Conservation (phyloP, 495 filamentous ascomycete species). For the Podospora pseudoanserina region DNA sequence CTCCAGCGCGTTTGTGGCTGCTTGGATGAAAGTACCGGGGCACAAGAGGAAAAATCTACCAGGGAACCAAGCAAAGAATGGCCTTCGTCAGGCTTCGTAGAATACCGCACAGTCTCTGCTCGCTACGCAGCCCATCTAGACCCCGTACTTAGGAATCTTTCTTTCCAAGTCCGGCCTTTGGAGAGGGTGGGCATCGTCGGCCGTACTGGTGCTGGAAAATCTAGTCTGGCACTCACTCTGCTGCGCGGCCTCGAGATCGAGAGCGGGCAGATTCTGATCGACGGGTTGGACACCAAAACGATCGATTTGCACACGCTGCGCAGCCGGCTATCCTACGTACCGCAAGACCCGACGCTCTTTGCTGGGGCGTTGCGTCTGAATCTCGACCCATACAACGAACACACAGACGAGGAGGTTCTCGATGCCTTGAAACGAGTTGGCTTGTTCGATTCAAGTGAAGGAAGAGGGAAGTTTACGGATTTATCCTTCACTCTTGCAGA, state of each 20-base stretch:
- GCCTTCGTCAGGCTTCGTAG: slow-evolving; percentile 9
- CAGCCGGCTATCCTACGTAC: slow-evolving; percentile 37
- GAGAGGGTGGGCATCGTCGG: slow-evolving; percentile 46
- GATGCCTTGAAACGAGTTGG: slow-evolving; percentile 12
- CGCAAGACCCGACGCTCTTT: slow-evolving; percentile 46
- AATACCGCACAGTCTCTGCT: background rate
- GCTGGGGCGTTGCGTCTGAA: slow-evolving; percentile 43
- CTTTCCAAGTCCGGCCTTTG: slow-evolving; percentile 30
- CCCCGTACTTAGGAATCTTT: slow-evolving; percentile 33
- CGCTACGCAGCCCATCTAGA: slow-evolving; percentile 28
- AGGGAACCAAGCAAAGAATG: slow-evolving; percentile 12
- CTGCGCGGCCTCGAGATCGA: slow-evolving; percentile 38
- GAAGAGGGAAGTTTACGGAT: slow-evolving; percentile 13
- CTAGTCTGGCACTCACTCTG: slow-evolving; percentile 34
- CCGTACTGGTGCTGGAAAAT: slow-evolving; percentile 47
- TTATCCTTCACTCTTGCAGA: slow-evolving; percentile 12
- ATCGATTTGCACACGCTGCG: slow-evolving; percentile 37
- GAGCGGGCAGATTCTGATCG: slow-evolving; percentile 38
- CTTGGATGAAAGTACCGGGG: slow-evolving; percentile 12
- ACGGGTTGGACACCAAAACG: slow-evolving; percentile 38
- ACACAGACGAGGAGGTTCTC: slow-evolving; percentile 40
- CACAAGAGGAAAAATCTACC: slow-evolving; percentile 5
- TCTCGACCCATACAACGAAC: slow-evolving; percentile 47
- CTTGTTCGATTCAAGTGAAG: slow-evolving; percentile 7
- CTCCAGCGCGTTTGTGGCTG: slow-evolving; percentile 11